Evolutionary conservation across 352 stramenopile species (phyloP).

Genomic region (Phytophthora parvispora): DNA sequence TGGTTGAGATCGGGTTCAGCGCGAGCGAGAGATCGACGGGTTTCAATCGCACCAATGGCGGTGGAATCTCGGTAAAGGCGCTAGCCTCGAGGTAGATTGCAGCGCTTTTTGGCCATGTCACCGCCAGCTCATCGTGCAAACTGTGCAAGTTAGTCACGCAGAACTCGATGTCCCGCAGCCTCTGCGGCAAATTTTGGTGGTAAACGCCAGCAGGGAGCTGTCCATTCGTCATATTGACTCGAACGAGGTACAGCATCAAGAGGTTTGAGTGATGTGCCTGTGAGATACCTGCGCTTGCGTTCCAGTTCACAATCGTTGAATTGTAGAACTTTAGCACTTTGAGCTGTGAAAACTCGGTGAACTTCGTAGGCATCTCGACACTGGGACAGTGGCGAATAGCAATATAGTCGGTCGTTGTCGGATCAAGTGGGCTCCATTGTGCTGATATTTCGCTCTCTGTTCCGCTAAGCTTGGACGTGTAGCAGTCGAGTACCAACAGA

Average conservation of each 20-base stretch:
- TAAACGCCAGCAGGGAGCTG: slow-evolving; percentile 41
- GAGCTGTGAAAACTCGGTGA: slow-evolving; percentile 42
- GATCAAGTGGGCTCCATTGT: slow-evolving; percentile 26
- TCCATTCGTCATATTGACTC: slow-evolving; percentile 36
- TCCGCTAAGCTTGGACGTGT: background rate
- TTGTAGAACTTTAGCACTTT: slow-evolving; percentile 48
- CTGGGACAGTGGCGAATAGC: slow-evolving; percentile 38
- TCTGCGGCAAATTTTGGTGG: slow-evolving; percentile 30
- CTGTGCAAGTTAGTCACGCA: slow-evolving; percentile 37
- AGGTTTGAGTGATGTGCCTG: slow-evolving; percentile 35
- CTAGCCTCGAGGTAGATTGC: slow-evolving; percentile 27
- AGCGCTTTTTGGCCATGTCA: slow-evolving; percentile 32
- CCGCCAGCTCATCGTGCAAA: slow-evolving; percentile 44
- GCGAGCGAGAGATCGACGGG: slow-evolving; percentile 20
- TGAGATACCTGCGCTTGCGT: slow-evolving; percentile 28
- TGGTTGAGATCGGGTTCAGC: slow-evolving; percentile 17
- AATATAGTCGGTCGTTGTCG: slow-evolving; percentile 9
- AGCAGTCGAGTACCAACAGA: slow-evolving; percentile 34
- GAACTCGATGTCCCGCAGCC: slow-evolving; percentile 38
- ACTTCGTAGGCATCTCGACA: slow-evolving; percentile 37
- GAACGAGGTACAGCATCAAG: slow-evolving; percentile 44
- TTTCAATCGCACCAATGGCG: slow-evolving; percentile 6
- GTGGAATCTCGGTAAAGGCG: slow-evolving; percentile 11
- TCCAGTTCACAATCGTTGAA: slow-evolving; percentile 37
- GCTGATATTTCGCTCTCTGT: background rate